Evolutionary conservation across 495 filamentous ascomycete genomes (phyloP).

Genomic region (Penicillium robsamsonii): DNA sequence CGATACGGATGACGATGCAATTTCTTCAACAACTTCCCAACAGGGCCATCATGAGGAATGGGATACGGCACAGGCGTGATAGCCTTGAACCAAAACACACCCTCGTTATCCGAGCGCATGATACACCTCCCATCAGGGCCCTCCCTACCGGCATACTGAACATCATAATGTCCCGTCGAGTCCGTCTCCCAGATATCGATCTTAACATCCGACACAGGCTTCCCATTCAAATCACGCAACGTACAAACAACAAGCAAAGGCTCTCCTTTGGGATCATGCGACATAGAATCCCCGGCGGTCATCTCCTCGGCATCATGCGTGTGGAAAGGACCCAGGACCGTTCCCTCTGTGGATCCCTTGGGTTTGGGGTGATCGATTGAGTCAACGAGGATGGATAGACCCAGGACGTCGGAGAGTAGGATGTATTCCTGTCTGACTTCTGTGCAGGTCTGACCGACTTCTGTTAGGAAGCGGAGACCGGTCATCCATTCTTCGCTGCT

Average conservation of each 20-base stretch:
- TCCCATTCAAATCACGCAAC: constrained; percentile 64
- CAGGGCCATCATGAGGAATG: constrained; percentile 86
- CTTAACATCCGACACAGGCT: constrained; percentile 66
- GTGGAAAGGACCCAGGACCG: constrained; percentile 91
- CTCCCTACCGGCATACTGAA: constrained; percentile 69
- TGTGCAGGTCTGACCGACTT: constrained; percentile 69
- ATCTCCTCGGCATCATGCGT: constrained; percentile 77
- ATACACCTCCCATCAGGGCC: constrained; percentile 80
- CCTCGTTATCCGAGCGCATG: constrained; percentile 66
- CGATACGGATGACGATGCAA: constrained; percentile 76
- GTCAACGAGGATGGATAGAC: constrained; percentile 86
- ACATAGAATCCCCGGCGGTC: constrained; percentile 64
- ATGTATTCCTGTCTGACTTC: constrained; percentile 88
- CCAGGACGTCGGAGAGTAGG: constrained; percentile 86
- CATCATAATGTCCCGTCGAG: constrained; percentile 82
- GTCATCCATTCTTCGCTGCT: constrained; percentile 80
- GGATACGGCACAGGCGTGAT: constrained; percentile 87
- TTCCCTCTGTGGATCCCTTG: constrained; percentile 71
- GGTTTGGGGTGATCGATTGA: constrained; percentile 91
- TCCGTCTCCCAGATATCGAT: constrained; percentile 97
- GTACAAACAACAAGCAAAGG: constrained; percentile 77
- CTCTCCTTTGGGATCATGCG: constrained; percentile 55
- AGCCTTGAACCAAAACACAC: constrained; percentile 84
- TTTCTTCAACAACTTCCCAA: constrained; percentile 70
- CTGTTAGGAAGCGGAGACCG: constrained; percentile 66